A percentile compares a stretch with the other conserved stretches of the same genome.
phyloP scores from a whole-genome alignment of 139 green algal species.

The Picochlorum sp. region DNA sequence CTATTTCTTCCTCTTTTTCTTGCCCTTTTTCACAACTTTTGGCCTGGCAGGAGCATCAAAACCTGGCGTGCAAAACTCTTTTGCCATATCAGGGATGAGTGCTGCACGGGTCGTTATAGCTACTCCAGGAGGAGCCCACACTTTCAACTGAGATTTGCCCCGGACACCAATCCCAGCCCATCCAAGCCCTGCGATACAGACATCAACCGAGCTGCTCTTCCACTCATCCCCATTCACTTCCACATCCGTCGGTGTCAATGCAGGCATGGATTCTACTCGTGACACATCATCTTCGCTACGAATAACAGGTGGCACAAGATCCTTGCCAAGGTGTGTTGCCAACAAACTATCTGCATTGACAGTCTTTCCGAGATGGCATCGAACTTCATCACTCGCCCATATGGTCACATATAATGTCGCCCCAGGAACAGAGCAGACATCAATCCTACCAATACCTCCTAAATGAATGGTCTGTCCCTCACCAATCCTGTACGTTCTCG shows the following conservation, averaged over 20 bases:
- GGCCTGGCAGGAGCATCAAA: conserved; percentile 47
- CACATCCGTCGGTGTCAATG: conserved; percentile 39
- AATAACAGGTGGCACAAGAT: conserved; percentile 54
- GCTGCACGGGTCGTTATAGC: conserved; percentile 72
- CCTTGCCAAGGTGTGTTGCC: conserved; percentile 43
- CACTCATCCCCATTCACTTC: conserved; percentile 39
- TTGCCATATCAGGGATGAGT: conserved; percentile 73
- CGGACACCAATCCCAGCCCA: conserved; percentile 78
- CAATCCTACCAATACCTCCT: conserved; percentile 81
- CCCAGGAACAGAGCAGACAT: conserved; percentile 57
- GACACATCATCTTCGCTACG: conserved; percentile 4
- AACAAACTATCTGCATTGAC: conserved; percentile 59
- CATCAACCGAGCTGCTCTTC: conserved; percentile 37
- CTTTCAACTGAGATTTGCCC: conserved; percentile 56
- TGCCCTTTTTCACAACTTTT: neutral
- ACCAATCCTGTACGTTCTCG: conserved; percentile 77
- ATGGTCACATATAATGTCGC: conserved; percentile 89
- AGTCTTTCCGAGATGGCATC: conserved; percentile 77
- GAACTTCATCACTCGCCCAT: conserved; percentile 66
- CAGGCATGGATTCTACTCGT: conserved; percentile 17
- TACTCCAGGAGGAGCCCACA: conserved; percentile 75
- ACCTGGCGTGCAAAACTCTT: conserved; percentile 68
- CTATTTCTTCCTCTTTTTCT: conserved; percentile 12
- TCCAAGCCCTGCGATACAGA: conserved; percentile 73
- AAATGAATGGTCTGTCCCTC: conserved; percentile 66